Evolutionary conservation across 2,329 filamentous ascomycete genomes (phyloP), one percentile per base, ranked within the genome.

Genomic region (Colletotrichum nymphaeae): DNA sequence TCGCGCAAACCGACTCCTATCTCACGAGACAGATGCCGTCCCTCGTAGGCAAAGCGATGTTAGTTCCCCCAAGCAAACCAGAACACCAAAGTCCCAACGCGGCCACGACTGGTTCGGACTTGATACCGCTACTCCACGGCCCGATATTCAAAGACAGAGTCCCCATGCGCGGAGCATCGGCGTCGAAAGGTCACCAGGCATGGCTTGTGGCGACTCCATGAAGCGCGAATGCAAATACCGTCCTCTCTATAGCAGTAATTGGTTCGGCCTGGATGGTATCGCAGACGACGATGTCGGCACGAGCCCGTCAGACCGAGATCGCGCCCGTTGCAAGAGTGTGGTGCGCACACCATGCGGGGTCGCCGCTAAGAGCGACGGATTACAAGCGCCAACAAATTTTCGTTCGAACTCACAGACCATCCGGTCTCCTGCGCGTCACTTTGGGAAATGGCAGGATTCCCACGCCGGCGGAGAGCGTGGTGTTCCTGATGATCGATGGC

Each of bases 61-160:
- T 7, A 42, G 42, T 14, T 16, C 63, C 14, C 32, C 63, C 16
- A 32, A 4, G 7, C 19, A 52, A 28, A 30, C 22, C 4, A 67
- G 59, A 24, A 64, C 32, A 55, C 22, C 46, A 19, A 56, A 46
- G 22, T 49, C 28, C 12, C 73, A 65, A 52, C 30, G 46, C 37
- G 56, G 69, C 5, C 69, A 69, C 30, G 67, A 75, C 32, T 75
- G 73, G 73, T 75, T 71, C 22, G 73, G 73, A 9, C 58, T 74
- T 16, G 58, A 74, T 63, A 56, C 58, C n/a, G 28, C 30, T 35
- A 24, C 26, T 24, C 49, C 59, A 22, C 42, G 19, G 14, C n/a
- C 22, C 22, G 53, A 37, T 19, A 35, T 26, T 9, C 42, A 26
- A 42, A 62, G 52, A 19, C 56, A 57, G n/a, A 64, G 46, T 16